Base-by-base conservation (phyloP, 805 yeast species). In the Candida pseudoglaebosa region DNA sequence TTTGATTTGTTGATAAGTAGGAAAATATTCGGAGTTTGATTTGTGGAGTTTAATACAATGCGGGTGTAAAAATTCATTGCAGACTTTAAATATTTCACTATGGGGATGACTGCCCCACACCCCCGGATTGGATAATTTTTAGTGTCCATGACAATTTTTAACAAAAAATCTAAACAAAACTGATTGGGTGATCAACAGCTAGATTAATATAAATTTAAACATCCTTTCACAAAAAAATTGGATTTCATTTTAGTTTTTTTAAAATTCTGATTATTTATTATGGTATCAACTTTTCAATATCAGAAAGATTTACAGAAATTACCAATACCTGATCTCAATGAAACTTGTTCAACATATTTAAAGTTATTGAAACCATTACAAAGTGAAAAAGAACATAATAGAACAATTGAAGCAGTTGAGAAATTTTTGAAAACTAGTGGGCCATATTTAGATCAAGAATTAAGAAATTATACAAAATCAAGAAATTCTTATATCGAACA, bases 401-500 rank as follows among this genome's bases (percentile, higher is more conserved):
- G 67, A 30, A 85, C 95, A 1, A 55, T 70, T 4, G 62, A 57
- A 8, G 85, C 86, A 2, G 82, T 85, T 39, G 59, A 65, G 28
- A 52, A 65, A 46, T 80, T 84, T 60, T 56, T 85, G 41, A 61
- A 73, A 24, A 53, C 71, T 61, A 49, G 60, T 2, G 57, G 88
- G 71, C 15, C 78, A 77, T 38, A 67, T 66, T 39, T 73, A 77
- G 95, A 89, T 54, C 63, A 71, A 19, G 80, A 78, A 48, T 70
- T 89, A 37, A 67, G 80, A 13, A 73, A 72, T 36, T 86, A 83
- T 53, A 63, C 83, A 4, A 70, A 75, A 36, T 65, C 80, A 12
- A 67, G 87, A 45, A 79, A 84, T 36, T 82, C 95, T 2, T 89
- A 84, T 58, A 89, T 89, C 46, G 96, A 89, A 61, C 95, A 89